Base-by-base conservation (phyloP, 2,329 filamentous ascomycete species). In the Monilinia vaccinii-corymbosi region DNA sequence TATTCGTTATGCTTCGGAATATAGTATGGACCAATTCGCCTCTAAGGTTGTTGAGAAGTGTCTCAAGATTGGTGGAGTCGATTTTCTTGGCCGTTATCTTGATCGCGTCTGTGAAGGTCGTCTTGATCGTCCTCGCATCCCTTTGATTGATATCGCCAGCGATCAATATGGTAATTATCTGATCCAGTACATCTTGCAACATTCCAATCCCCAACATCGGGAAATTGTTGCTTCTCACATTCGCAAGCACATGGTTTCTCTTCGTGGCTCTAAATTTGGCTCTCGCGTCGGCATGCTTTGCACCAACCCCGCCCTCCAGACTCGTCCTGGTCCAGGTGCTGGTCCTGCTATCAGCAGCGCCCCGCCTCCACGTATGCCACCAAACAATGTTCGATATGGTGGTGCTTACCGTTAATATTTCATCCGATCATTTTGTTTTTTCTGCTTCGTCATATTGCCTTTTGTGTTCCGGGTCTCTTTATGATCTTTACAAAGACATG, bases 11-110 rank as follows among this genome's bases (percentile, higher is more conserved):
- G 90, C 92, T 36, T 89, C 91, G 18, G 92, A 97, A 75, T 99
- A 97, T 76, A 97, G 93, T 75, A 97, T 96, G 82, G 94, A 99
- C 69, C 94, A 99, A 71, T 99, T 97, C 72, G 95, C 94, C 47
- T 99, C 94, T 62, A 99, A 99, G 75, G 94, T 99, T 48, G 93
- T 99, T 63, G 93, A 99, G 77, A 99, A 99, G 76, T 99, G 94
- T 70, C 84, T 99, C 67, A 99, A 99, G 79, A 96, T 99, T 75
- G 91, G 93, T 48, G 90, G 91, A 32, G 76, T 81, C 31, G 93
- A 97, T 50, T 99, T 99, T 71, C 81, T 99, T 47, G 83, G 91
- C 63, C 90, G 91, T 63, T 99, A 97, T 71, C 85, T 99, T 62
- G 88, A 95, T 72, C 88, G 92, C 62, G 91, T 99, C 62, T 97